phyloP scores from a whole-genome alignment of 2,329 filamentous ascomycete genomes.

The Fusarium nelsonii region DNA sequence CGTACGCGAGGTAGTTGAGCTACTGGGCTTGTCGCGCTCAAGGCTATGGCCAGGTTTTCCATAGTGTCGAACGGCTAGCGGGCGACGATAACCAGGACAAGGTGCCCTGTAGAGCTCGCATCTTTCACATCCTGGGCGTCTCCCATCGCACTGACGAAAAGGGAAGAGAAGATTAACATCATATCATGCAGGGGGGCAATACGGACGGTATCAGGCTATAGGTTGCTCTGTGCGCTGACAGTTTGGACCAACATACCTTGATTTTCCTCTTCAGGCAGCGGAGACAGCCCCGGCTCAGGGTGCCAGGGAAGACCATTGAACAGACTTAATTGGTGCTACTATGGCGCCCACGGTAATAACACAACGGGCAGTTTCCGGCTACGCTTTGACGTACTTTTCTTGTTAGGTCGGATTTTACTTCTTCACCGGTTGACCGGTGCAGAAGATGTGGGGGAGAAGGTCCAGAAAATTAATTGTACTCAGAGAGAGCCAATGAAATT shows the following conservation, averaged over 20 bases:
- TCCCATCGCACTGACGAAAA: slow-evolving; percentile 19
- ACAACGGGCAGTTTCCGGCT: neutral
- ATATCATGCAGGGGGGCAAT: neutral
- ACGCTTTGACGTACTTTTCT: neutral
- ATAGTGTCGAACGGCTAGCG: slow-evolving; percentile 24
- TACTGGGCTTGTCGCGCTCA: neutral
- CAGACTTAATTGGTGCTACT: neutral
- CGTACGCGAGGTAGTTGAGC: no score
- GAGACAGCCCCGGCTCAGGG: slow-evolving; percentile 17
- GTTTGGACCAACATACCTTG: slow-evolving; percentile 11
- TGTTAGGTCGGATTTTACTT: neutral
- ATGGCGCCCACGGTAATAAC: neutral
- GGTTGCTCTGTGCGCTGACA: neutral
- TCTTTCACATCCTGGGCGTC: slow-evolving; percentile 27
- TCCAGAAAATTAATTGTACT: no score
- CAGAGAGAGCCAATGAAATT: no score
- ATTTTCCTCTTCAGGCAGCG: slow-evolving; percentile 30
- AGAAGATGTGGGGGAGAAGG: neutral
- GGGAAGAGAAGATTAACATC: neutral
- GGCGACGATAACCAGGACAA: slow-evolving; percentile 30
- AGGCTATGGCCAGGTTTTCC: slow-evolving; percentile 18
- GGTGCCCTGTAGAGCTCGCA: slow-evolving; percentile 26
- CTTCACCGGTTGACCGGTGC: neutral
- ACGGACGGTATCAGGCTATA: no score
- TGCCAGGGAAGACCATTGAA: slow-evolving; percentile 31